Evolutionary conservation across 2,329 filamentous ascomycete genomes (phyloP), one percentile per base, ranked within the genome.

Genomic region (Mollisia scopiformis): DNA sequence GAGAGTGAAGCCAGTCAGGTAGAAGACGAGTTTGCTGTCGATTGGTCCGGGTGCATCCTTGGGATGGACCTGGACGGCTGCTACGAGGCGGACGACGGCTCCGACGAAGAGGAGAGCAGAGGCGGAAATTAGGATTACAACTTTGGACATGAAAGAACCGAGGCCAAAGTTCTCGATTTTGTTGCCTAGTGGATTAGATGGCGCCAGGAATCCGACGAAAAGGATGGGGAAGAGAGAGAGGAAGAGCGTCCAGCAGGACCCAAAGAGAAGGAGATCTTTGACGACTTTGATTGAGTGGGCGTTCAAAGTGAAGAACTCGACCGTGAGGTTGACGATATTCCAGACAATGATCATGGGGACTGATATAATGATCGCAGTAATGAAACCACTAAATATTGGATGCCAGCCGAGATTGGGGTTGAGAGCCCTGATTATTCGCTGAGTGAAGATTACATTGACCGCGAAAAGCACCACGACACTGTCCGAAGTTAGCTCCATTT

Each of bases 1-100:
- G 31, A 93, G 79, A n/a, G 78, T 78, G 71, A 90, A 95, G 77
- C 91, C 89, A 77, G 94, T 91, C 70, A 86, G 77, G 77, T 94
- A 96, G 78, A 92, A 96, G 68, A 84, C 85, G 1, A 85, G 83
- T 73, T 88, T 90, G 71, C 78, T 78, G 68, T 92, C 84, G 31
- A 67, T 62, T 43, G 57, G 59, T 0, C 56, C 60, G 4, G 65
- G 62, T 10, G 50, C 31, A 10, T 62, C 28, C 4, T 31, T 46
- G 1, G 62, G 62, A 31, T 35, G 52, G 13, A 46, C 33, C 27
- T 60, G 37, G 23, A 62, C 59, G 72, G 87, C 93, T 81, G 86
- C 89, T 2, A 87, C 87, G 1, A 89, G 85, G 19, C 64, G 43
- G 19, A 66, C 60, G 19, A 58, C 27, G 2, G 91, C 89, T 21